phyloP scores from a whole-genome alignment of 352 stramenopile species.

The Globisporangium rhizosaccharum region DNA sequence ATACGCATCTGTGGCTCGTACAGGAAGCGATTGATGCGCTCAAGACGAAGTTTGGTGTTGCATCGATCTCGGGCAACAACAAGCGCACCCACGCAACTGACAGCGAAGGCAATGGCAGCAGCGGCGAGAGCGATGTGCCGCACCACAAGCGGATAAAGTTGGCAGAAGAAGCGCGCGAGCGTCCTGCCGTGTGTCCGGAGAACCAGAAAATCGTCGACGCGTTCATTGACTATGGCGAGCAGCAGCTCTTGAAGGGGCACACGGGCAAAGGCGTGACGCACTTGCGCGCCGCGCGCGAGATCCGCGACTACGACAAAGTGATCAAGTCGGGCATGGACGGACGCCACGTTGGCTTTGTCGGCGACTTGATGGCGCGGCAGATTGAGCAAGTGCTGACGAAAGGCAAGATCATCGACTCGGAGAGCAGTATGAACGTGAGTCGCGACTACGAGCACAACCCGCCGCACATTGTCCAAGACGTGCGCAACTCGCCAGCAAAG shows the following conservation, averaged over 20 bases:
- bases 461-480: conserved; percentile 41
- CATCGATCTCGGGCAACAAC: conserved; percentile 17
- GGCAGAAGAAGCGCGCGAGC: conserved; percentile 43
- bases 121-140: conserved; percentile 26
- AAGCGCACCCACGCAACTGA: conserved; percentile 16
- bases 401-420: conserved; percentile 47
- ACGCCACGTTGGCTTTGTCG: conserved; percentile 38
- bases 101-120: conserved; percentile 5
- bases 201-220: conserved; percentile 80
- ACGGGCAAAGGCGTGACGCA: conserved; percentile 72
- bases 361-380: conserved; percentile 46
- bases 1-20: neutral
- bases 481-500: conserved; percentile 38
- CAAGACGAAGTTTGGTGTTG: conserved; percentile 28
- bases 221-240: conserved; percentile 57
- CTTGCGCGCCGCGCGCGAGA: conserved; percentile 55
- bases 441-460: conserved; percentile 37
- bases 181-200: conserved; percentile 30
- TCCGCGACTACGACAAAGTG: conserved; percentile 39
- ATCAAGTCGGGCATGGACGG: conserved; percentile 47
- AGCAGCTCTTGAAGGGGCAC: conserved; percentile 53
- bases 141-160: conserved; percentile 53
- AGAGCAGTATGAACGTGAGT: conserved; percentile 42
- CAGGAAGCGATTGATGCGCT: conserved; percentile 23
- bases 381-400: conserved; percentile 52